Evolutionary conservation across 2,329 filamentous ascomycete genomes (phyloP), one percentile per base, ranked within the genome.

Genomic region (Talaromyces sp.): DNA sequence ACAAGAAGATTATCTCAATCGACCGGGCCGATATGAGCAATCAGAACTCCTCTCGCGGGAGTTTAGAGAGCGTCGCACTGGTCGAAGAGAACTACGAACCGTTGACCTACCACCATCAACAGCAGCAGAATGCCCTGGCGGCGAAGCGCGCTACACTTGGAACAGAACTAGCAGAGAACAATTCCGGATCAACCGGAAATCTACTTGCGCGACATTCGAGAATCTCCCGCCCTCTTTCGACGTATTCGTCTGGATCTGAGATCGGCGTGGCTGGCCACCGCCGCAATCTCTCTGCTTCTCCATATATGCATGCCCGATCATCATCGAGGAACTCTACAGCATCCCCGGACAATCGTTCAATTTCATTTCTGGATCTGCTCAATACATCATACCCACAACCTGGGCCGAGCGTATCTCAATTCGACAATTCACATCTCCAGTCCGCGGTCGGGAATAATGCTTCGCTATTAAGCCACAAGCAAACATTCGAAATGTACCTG

Each of bases 401-500:
- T 52, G 85, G 75, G 71, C 90, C 75, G 65, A 90, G 76, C 67
- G 77, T 78, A 6, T 74, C 79, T 7, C 78, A 83, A 24, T 80
- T 96, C 54, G 90, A 95, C 72, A 97, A 97, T 68, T 86, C 88
- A 10, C 83, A 88, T 57, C 77, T 99, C 44, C 87, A 90, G 55
- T 86, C 82, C 51, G 86, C 84, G 14, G 86, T 99, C 20, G 94
- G 94, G 40, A 88, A 85, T 68, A 96, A 96, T 76, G 93, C 93
- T 3, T 96, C 92, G 17, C 81, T 99, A 11, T 82, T 99, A 27
- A 92, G 91, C 66, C 88, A 90, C 30, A 90, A 93, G 68, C 92
- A 97, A 75, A 99, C 94, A 1, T 83, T 99, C 44, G 92, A 97
- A 50, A 97, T 97, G 93, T 99, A 99, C 72, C 85, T 93, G 40